A percentile compares a stretch with the other conserved stretches of the same genome.
Conservation (phyloP, 129 eudicot genomes). For the Artemisia tridentata region DNA sequence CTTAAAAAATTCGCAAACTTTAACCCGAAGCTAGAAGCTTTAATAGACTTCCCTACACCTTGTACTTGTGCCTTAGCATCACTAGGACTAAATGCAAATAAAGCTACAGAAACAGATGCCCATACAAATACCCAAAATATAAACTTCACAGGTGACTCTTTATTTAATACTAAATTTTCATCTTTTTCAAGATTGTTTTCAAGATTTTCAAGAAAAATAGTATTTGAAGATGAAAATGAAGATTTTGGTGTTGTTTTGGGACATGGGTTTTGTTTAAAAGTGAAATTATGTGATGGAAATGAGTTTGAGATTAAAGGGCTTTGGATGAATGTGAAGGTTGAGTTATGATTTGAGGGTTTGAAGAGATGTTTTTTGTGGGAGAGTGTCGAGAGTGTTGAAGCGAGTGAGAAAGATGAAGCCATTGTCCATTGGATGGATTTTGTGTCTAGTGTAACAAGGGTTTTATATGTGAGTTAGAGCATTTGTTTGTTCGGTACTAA, state of each 20-base stretch:
- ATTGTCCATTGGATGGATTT: constrained; percentile 24
- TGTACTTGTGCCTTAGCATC: constrained; percentile 70
- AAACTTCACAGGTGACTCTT: constrained; percentile 57
- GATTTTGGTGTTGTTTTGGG: constrained; percentile 15
- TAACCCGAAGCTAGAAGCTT: constrained; percentile 80
- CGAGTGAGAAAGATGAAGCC: constrained; percentile 52
- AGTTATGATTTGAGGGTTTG: constrained; percentile 26
- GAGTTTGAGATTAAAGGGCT: constrained; percentile 32
- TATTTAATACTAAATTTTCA: constrained; percentile 27
- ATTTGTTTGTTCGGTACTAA: neutral
- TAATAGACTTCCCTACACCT: constrained; percentile 58
- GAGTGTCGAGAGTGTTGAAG: constrained; percentile 30
- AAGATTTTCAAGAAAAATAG: constrained; percentile 35
- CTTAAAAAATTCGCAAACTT: constrained; percentile 69
- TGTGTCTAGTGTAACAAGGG: constrained; percentile 20
- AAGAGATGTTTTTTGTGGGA: constrained; percentile 24
- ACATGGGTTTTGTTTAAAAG: constrained; percentile 27
- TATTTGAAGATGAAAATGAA: constrained; percentile 29
- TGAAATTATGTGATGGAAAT: constrained; percentile 22
- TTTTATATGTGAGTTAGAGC: neutral
- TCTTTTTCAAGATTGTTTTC: constrained; percentile 19
- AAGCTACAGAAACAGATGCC: constrained; percentile 84
- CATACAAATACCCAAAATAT: constrained; percentile 71
- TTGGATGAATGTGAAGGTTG: constrained; percentile 19
- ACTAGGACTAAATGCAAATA: constrained; percentile 64